phyloP scores from a whole-genome alignment of 2,329 filamentous ascomycete genomes.

The Hirsutella minnesotensis region DNA sequence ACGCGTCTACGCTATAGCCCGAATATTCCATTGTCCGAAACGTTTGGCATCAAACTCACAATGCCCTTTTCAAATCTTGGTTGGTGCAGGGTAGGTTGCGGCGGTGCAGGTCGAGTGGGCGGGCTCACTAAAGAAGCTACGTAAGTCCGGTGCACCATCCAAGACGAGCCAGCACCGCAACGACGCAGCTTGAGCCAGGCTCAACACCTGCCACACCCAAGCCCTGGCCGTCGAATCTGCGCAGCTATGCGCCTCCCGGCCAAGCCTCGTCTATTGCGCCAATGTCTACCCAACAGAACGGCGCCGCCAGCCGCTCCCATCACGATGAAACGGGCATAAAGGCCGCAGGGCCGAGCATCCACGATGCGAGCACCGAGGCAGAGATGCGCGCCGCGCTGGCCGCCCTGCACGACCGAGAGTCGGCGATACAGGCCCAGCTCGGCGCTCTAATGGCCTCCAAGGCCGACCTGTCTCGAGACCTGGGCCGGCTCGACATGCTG shows the following conservation, averaged over 20 bases:
- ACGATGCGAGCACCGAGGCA: conserved; percentile 60
- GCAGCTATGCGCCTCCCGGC: conserved; percentile 31
- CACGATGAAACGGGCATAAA: conserved; percentile 18
- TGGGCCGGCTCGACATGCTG: conserved; percentile 77
- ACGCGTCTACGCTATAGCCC: background rate
- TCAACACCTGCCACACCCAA: background rate
- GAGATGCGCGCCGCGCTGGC: conserved; percentile 71
- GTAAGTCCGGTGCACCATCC: background rate
- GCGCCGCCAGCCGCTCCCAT: conserved; percentile 23
- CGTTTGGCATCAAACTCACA: no score
- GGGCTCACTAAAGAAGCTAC: no score
- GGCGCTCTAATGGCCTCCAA: conserved; percentile 71
- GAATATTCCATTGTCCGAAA: background rate
- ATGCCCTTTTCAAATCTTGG: no score
- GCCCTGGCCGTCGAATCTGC: background rate
- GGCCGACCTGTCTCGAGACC: conserved; percentile 73
- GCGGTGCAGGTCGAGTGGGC: no score
- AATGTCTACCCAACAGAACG: conserved; percentile 37
- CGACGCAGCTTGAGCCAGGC: background rate
- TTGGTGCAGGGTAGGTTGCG: no score
- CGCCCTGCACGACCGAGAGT: conserved; percentile 65
- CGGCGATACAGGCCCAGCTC: conserved; percentile 60
- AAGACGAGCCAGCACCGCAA: background rate
- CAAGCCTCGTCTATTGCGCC: conserved; percentile 22
- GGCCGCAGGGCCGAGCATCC: conserved; percentile 31